Percentiles rank a stretch among this genome's conserved stretches.
Conservation (phyloP, 371 early-diverging fungal species). For the Mucor piriformis region DNA sequence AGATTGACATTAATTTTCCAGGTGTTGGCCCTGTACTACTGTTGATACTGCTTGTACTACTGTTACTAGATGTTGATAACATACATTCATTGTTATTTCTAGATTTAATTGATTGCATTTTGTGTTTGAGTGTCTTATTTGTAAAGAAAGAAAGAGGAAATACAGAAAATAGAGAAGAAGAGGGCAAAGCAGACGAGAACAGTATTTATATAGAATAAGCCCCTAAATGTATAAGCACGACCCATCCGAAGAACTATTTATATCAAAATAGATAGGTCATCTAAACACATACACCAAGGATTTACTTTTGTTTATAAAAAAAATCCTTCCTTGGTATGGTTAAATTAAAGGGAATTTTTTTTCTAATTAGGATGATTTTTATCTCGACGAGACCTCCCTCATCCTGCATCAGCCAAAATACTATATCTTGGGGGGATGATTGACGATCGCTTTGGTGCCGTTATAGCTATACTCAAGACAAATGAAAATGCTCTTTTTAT, state of each 20-base stretch:
- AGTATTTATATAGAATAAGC: constrained; percentile 15
- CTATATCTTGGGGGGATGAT: not conserved
- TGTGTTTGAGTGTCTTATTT: not conserved
- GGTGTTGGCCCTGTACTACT: constrained; percentile 1
- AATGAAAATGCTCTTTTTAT: not conserved
- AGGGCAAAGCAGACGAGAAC: not conserved
- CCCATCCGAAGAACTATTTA: constrained; percentile 12
- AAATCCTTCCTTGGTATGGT: constrained; percentile 21
- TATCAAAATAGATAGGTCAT: constrained; percentile 5
- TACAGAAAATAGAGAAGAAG: constrained; percentile 5
- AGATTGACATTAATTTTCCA: constrained; percentile 42
- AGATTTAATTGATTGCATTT: constrained; percentile 19
- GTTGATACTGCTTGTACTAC: constrained; percentile 2
- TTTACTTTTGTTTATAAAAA: constrained; percentile 21
- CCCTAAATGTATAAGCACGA: constrained; percentile 23
- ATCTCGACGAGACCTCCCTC: constrained; percentile 17
- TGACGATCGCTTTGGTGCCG: not conserved
- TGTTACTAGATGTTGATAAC: constrained; percentile 13
- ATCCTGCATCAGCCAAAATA: constrained; percentile 19
- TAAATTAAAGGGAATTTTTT: constrained; percentile 23
- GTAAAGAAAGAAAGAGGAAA: not conserved
- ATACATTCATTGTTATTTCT: constrained; percentile 13
- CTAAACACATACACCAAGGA: constrained; percentile 12
- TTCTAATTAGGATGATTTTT: constrained; percentile 17
- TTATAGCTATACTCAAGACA: not conserved